A percentile compares a stretch with the other conserved stretches of the same genome.
phyloP scores from a whole-genome alignment of 306 rosid genomes.

The Erythrophleum fordii region DNA sequence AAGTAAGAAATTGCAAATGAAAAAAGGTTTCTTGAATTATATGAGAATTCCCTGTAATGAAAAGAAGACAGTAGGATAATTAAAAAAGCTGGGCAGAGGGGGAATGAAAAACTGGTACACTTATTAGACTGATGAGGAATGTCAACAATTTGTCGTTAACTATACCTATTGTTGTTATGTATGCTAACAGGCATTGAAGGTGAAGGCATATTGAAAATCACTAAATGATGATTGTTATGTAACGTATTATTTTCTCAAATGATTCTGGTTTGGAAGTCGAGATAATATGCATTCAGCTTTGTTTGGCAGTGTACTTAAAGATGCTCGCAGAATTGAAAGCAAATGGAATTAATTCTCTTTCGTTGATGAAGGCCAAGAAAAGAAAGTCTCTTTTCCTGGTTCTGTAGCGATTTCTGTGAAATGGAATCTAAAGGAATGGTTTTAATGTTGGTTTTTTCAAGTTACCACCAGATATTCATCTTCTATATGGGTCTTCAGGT shows the following conservation, averaged over 20 bases:
- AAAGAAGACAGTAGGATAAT: neutral
- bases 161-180: neutral
- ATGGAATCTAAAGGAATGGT: no score
- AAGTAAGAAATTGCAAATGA: constrained; percentile 1
- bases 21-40: neutral
- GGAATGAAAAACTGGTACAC: neutral
- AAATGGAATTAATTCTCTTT: neutral
- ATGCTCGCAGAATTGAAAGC: neutral
- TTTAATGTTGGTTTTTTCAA: no score
- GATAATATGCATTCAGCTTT: constrained; percentile 1
- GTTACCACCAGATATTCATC: no score
- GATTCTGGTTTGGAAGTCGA: neutral
- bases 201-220: neutral
- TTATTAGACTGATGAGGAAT: constrained; percentile 7
- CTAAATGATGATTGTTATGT: neutral
- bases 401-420: no score
- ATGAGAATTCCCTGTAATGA: neutral
- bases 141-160: neutral
- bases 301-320: neutral
- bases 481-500: no score
- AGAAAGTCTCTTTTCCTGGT: no score
- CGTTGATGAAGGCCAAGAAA: neutral
- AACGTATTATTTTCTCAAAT: neutral
- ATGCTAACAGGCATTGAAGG: neutral
- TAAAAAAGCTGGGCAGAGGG: neutral